Conservation (phyloP, 2,329 filamentous ascomycete genomes). For the Xylariaceae sp. region DNA sequence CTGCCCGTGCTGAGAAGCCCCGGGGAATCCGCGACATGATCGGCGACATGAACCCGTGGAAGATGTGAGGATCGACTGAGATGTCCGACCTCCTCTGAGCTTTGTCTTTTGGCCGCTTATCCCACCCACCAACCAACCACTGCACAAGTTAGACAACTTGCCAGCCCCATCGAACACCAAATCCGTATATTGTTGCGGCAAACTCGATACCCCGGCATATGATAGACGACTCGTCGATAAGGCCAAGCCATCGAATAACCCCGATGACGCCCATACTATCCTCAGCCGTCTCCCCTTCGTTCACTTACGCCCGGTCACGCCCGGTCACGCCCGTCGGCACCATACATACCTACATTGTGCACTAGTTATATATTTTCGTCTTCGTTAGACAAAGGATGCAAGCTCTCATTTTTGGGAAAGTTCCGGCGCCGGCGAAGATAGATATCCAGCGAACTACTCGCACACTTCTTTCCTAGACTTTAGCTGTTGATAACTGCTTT, state of each 20-base stretch:
- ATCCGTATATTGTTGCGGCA: conserved; percentile 6
- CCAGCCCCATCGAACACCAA: not conserved
- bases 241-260: conserved; percentile 5
- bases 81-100: conserved; percentile 4
- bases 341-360: conserved; percentile 12
- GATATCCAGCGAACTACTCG: not conserved
- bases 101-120: conserved; percentile 18
- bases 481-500: no score
- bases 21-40: conserved; percentile 29
- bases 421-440: not conserved
- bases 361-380: conserved; percentile 11
- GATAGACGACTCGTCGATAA: conserved; percentile 10
- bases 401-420: not conserved
- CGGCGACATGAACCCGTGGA: conserved; percentile 21
- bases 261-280: conserved; percentile 17
- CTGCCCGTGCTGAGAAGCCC: conserved; percentile 26
- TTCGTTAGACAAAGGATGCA: conserved; percentile 1
- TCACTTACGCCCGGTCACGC: conserved; percentile 20
- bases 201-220: conserved; percentile 13
- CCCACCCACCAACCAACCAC: conserved; percentile 9
- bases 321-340: conserved; percentile 26
- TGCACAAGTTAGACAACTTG: conserved; percentile 13
- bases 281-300: conserved; percentile 12
- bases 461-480: conserved; percentile 5
- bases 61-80: conserved; percentile 6